Conservation (phyloP, 495 filamentous ascomycete species). For the Zalerion maritima region DNA sequence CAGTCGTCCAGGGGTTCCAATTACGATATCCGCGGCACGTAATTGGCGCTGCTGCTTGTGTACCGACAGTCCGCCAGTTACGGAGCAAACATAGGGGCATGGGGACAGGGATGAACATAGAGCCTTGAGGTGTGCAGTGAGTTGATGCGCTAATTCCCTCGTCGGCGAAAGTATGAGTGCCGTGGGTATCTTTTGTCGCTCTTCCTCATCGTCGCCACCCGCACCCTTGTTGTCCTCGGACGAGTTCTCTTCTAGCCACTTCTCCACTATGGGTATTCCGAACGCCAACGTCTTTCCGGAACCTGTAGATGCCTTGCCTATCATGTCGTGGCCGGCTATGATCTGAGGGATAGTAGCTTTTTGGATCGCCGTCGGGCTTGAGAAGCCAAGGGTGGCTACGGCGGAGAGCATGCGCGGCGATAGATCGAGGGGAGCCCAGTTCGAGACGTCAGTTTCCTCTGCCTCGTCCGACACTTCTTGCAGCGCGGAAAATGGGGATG, state of each 20-base stretch:
- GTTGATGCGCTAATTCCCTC: slow-evolving; percentile 82
- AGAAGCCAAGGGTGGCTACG: slow-evolving; percentile 65
- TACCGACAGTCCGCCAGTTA: slow-evolving; percentile 82
- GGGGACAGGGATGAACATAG: slow-evolving; percentile 48
- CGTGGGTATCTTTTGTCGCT: slow-evolving; percentile 39
- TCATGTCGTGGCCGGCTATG: slow-evolving; percentile 54
- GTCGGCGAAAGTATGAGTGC: slow-evolving; percentile 88
- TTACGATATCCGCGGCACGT: slow-evolving; percentile 62
- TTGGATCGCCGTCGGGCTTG: slow-evolving; percentile 70
- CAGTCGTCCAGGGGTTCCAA: slow-evolving; percentile 82
- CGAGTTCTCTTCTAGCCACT: slow-evolving; percentile 38
- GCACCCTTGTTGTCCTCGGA: slow-evolving; percentile 21
- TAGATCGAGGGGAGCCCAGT: slow-evolving; percentile 59
- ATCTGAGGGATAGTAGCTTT: slow-evolving; percentile 63
- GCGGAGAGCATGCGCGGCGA: slow-evolving; percentile 52
- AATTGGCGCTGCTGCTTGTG: slow-evolving; percentile 85
- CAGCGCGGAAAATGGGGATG: slow-evolving; percentile 21
- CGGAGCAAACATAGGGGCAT: slow-evolving; percentile 54
- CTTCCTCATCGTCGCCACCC: slow-evolving; percentile 17
- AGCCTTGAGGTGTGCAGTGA: slow-evolving; percentile 63
- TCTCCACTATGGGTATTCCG: slow-evolving; percentile 62
- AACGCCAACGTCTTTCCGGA: slow-evolving; percentile 78
- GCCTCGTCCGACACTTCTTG: slow-evolving; percentile 26
- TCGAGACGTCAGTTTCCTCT: slow-evolving; percentile 46
- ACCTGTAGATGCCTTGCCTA: slow-evolving; percentile 70